phyloP scores from a whole-genome alignment of 1,139 yeast genomes.

The Nakaseomyces kungkrabaensis region DNA sequence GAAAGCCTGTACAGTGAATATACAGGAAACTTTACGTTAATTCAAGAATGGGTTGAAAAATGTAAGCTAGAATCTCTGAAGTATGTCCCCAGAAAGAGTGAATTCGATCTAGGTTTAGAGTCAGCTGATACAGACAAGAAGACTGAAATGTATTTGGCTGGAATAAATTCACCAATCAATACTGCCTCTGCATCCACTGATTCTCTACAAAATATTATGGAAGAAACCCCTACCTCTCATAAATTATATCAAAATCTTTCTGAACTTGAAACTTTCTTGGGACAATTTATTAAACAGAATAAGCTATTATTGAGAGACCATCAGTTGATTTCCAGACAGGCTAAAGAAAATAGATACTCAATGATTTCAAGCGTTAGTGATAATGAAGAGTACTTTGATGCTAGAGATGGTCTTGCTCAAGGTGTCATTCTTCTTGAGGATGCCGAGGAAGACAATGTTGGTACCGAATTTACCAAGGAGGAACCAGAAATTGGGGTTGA shows the following conservation, averaged over 20 bases:
- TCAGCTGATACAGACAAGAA: not conserved
- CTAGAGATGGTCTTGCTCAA: slow-evolving; percentile 20
- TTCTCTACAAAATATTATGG: slow-evolving; percentile 5
- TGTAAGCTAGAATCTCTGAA: slow-evolving; percentile 19
- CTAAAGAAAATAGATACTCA: slow-evolving; percentile 10
- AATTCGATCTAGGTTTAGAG: not conserved
- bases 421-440: slow-evolving; percentile 28
- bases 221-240: slow-evolving; percentile 9
- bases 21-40: slow-evolving; percentile 11
- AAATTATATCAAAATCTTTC: slow-evolving; percentile 18
- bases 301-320: slow-evolving; percentile 14
- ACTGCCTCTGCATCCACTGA: slow-evolving; percentile 7
- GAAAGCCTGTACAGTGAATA: slow-evolving; percentile 15
- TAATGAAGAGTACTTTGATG: slow-evolving; percentile 28
- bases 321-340: slow-evolving; percentile 9
- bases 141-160: not conserved
- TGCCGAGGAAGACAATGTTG: slow-evolving; percentile 15
- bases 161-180: not conserved
- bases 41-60: slow-evolving; percentile 19
- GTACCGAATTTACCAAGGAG: not conserved
- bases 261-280: slow-evolving; percentile 18
- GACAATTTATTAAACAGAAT: slow-evolving; percentile 18
- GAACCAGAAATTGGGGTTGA: not conserved
- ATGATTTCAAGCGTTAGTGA: slow-evolving; percentile 20
- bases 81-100: slow-evolving; percentile 8